These are phyloP conservation scores for Curvularia sp. DNA, from an alignment of 2,329 filamentous ascomycete genomes.

Conservation along the genomic window DNA sequence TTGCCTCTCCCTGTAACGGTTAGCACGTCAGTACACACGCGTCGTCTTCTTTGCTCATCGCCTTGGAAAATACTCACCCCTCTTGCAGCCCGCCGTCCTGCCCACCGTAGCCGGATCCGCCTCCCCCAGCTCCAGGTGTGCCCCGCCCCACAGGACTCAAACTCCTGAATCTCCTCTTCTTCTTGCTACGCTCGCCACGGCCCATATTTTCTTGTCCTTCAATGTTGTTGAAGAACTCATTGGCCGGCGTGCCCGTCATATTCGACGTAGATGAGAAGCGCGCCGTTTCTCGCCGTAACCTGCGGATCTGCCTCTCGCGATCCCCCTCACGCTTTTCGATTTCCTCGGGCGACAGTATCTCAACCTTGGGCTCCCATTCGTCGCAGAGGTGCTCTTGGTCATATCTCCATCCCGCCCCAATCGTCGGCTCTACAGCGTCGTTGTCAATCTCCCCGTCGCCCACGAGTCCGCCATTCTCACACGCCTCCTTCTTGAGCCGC, in stretches of 20 bases:
- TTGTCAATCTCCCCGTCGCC: conserved; percentile 82
- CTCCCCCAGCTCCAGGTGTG: conserved; percentile 72
- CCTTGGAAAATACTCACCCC: conserved; percentile 37
- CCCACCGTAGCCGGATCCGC: conserved; percentile 69
- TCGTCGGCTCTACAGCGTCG: conserved; percentile 74
- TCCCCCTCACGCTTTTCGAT: conserved; percentile 97
- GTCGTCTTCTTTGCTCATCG: not conserved
- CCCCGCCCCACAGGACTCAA: conserved; percentile 82
- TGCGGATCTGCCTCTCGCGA: conserved; percentile 85
- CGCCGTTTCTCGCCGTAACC: conserved; percentile 87
- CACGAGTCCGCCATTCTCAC: conserved; percentile 86
- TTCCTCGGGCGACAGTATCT: conserved; percentile 84
- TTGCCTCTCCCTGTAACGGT: conserved; percentile 67
- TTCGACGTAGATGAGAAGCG: conserved; percentile 87
- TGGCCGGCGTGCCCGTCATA: conserved; percentile 73
- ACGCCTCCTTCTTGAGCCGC: conserved; percentile 93
- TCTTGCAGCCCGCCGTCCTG: conserved; percentile 65
- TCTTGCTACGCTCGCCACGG: conserved; percentile 89
- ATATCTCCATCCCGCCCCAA: conserved; percentile 94
- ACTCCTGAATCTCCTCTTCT: conserved; percentile 91
- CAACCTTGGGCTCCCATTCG: conserved; percentile 62
- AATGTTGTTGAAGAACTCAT: conserved; percentile 66
- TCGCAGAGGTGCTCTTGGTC: conserved; percentile 83
- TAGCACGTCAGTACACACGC: conserved; percentile 20
- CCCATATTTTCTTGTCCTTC: conserved; percentile 78